Conservation (phyloP, 2,329 filamentous ascomycete genomes). For the Boeremia exigua region DNA sequence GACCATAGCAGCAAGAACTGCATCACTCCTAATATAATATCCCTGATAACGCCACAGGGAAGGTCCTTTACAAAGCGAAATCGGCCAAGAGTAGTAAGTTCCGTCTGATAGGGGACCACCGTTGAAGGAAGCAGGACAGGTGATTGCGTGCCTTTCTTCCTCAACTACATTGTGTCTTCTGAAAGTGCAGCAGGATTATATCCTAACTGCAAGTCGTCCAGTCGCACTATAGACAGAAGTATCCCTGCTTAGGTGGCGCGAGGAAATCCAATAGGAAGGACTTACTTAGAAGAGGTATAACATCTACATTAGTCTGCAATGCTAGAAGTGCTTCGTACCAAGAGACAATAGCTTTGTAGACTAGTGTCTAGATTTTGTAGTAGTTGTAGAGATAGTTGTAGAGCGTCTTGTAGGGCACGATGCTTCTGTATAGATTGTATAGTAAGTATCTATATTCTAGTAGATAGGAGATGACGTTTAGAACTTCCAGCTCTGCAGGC, state of each 20-base stretch:
- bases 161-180: not conserved
- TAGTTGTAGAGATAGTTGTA: not conserved
- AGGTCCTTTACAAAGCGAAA: too few species aligned
- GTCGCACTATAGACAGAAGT: conserved; percentile 1
- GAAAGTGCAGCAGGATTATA: not conserved
- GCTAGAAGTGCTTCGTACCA: not conserved
- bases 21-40: too few species aligned
- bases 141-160: not conserved
- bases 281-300: not conserved
- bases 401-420: conserved; percentile 5
- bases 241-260: not conserved
- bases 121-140: not conserved
- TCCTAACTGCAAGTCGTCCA: not conserved
- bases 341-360: not conserved
- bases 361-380: not conserved
- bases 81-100: too few species aligned
- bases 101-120: not conserved
- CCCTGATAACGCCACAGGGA: too few species aligned
- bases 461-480: not conserved
- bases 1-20: too few species aligned
- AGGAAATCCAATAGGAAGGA: not conserved
- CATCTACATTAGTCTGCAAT: not conserved
- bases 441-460: conserved; percentile 1
- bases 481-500: not conserved
- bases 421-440: not conserved